Conservation (phyloP, 23 red algal species). For the Chondrus crispus region DNA sequence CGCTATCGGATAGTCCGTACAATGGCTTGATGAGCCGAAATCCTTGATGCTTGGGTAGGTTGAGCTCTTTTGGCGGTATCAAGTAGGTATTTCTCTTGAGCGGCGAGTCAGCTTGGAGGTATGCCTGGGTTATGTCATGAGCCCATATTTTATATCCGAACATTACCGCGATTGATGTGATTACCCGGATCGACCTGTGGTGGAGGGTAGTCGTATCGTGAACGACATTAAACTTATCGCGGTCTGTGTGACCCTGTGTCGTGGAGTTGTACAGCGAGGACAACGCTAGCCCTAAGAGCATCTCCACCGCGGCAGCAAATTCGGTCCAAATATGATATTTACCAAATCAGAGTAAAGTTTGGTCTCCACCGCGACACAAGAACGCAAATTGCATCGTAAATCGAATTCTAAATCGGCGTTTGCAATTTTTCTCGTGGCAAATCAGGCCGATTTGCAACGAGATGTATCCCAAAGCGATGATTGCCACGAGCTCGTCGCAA, state of each 20-base stretch:
- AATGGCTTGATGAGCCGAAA: background rate
- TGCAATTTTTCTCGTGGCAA: too few relatives aligned
- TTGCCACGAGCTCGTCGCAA: too few relatives aligned
- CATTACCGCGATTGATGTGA: background rate
- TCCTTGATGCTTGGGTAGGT: background rate
- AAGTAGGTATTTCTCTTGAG: background rate
- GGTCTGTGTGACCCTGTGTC: slow-evolving; percentile 2
- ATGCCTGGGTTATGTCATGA: slow-evolving; percentile 16
- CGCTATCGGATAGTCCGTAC: background rate
- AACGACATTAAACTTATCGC: background rate
- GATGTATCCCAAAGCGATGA: too few relatives aligned
- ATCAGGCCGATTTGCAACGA: too few relatives aligned
- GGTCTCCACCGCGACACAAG: too few relatives aligned
- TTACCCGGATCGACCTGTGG: background rate
- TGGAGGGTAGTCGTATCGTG: background rate
- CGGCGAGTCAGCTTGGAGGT: background rate
- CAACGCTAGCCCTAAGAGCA: too few relatives aligned
- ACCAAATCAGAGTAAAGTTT: too few relatives aligned
- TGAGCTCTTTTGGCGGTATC: background rate
- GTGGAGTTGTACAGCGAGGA: too few relatives aligned
- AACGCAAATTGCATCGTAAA: too few relatives aligned
- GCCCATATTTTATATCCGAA: background rate
- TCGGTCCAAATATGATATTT: too few relatives aligned
- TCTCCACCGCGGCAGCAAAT: too few relatives aligned
- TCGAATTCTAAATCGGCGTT: too few relatives aligned